phyloP scores from a whole-genome alignment of 108 stramenopile species.

The Nitzschia putrida region DNA sequence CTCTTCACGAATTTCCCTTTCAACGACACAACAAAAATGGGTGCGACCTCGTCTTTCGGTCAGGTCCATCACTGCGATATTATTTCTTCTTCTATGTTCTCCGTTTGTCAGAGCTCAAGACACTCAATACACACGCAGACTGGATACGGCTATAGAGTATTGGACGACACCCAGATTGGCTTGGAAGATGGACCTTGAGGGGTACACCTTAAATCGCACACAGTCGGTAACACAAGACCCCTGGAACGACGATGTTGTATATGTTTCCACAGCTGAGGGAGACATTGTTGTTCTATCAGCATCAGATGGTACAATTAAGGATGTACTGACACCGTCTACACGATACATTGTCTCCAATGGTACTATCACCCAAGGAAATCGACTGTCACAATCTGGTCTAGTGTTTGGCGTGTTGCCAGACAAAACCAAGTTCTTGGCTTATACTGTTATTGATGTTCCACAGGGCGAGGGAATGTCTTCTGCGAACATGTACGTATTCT shows the following conservation, averaged over 20 bases:
- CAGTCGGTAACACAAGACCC: conserved; percentile 21
- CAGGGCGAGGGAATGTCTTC: not conserved
- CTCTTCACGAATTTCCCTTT: not conserved
- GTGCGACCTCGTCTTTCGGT: not conserved
- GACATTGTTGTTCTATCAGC: conserved; percentile 17
- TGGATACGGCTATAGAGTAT: conserved; percentile 7
- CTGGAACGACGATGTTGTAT: conserved; percentile 23
- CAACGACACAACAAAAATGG: not conserved
- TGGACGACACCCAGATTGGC: conserved; percentile 6
- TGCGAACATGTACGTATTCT: not conserved
- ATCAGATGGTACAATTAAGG: conserved; percentile 6
- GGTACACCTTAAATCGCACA: not conserved
- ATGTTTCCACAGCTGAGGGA: conserved; percentile 16
- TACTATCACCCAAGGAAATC: not conserved
- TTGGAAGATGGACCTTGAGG: conserved; percentile 22
- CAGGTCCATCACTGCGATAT: not conserved
- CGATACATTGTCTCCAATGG: conserved; percentile 12
- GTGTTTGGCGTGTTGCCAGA: conserved; percentile 16
- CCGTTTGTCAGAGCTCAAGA: not conserved
- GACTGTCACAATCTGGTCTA: conserved; percentile 20
- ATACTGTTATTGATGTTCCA: conserved; percentile 27
- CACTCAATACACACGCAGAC: too few relatives aligned
- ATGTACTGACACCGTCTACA: conserved; percentile 7
- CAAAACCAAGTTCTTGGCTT: conserved; percentile 21
- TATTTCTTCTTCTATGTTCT: not conserved